These are phyloP conservation scores for Aspergillus funiculosus DNA, from an alignment of 495 filamentous ascomycete species.

Conservation along the genomic window DNA sequence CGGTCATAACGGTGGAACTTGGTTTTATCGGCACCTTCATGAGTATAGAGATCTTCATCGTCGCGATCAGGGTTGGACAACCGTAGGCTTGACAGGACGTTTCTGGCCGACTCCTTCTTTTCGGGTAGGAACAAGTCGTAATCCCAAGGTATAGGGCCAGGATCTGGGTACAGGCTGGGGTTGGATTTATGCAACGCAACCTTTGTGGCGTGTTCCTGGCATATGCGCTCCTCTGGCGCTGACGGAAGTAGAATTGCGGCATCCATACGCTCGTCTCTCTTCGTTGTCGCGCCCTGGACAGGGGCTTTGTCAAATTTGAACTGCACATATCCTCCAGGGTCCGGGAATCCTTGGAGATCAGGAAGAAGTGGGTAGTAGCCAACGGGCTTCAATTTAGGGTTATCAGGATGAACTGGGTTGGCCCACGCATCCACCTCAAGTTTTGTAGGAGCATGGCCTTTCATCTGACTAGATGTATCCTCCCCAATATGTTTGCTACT, in stretches of 20 bases:
- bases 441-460: constrained; percentile 49
- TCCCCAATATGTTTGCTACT: constrained; percentile 53
- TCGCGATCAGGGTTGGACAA: constrained; percentile 63
- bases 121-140: constrained; percentile 77
- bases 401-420: constrained; percentile 73
- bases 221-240: constrained; percentile 43
- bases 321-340: constrained; percentile 77
- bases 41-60: constrained; percentile 60
- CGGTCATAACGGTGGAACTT: constrained; percentile 68
- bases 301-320: constrained; percentile 87
- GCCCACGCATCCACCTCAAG: constrained; percentile 64
- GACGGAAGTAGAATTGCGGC: constrained; percentile 69
- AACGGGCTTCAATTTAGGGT: constrained; percentile 68
- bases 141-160: constrained; percentile 58
- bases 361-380: constrained; percentile 79
- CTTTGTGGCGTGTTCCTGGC: constrained; percentile 45
- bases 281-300: constrained; percentile 45
- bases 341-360: constrained; percentile 82
- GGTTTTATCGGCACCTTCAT: constrained; percentile 37
- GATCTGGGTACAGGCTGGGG: constrained; percentile 53
- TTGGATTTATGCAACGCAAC: constrained; percentile 56
- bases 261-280: constrained; percentile 78
- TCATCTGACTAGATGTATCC: constrained; percentile 45
- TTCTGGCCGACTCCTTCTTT: constrained; percentile 47
- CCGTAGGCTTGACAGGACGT: constrained; percentile 69